Conservation (phyloP, 2,329 filamentous ascomycete genomes). For the Coniella vitis region DNA sequence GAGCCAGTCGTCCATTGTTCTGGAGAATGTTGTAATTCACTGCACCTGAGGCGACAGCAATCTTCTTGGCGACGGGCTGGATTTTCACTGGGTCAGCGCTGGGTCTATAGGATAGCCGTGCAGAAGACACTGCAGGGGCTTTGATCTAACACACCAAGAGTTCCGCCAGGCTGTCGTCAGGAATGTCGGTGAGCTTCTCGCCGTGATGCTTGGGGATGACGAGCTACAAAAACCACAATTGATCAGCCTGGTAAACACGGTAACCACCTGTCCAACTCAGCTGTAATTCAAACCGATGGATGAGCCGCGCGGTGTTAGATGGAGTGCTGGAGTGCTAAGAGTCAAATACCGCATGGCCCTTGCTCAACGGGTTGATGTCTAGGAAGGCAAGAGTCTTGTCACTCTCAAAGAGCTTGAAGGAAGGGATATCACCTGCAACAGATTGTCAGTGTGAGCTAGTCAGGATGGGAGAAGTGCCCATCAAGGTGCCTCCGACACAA, state of each 20-base stretch:
- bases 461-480: not conserved
- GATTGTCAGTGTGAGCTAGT: slow-evolving; percentile 8
- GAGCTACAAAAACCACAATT: slow-evolving; percentile 53
- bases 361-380: slow-evolving; percentile 84
- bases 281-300: no score
- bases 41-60: slow-evolving; percentile 69
- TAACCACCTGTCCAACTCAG: no score
- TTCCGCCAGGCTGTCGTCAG: slow-evolving; percentile 78
- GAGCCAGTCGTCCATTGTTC: slow-evolving; percentile 88
- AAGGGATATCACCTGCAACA: slow-evolving; percentile 78
- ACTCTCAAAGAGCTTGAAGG: slow-evolving; percentile 91
- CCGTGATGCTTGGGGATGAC: slow-evolving; percentile 95
- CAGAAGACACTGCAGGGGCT: no score
- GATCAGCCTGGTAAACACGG: no score
- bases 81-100: not conserved
- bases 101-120: no score
- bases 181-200: slow-evolving; percentile 84
- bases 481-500: not conserved
- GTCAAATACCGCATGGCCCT: slow-evolving; percentile 79
- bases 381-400: slow-evolving; percentile 93
- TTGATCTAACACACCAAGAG: slow-evolving; percentile 62
- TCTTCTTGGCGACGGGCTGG: slow-evolving; percentile 76
- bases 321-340: no score
- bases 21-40: slow-evolving; percentile 89
- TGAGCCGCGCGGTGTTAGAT: no score